phyloP scores from a whole-genome alignment of 2,329 filamentous ascomycete species.

The Colletotrichum lindemuthianum region DNA sequence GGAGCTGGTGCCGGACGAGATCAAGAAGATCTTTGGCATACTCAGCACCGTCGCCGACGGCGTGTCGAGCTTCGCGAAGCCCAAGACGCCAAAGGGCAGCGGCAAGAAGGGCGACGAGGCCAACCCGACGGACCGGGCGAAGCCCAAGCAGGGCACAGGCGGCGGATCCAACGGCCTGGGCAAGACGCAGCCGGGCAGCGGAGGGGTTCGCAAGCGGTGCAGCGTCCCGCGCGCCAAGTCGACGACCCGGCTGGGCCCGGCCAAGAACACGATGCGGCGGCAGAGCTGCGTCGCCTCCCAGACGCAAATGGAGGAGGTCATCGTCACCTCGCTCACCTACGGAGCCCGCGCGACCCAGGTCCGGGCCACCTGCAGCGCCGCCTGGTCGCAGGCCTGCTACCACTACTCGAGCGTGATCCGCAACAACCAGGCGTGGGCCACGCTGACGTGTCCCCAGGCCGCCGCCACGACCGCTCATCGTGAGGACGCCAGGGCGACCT shows the following conservation, averaged over 20 bases:
- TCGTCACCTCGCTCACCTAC: no score
- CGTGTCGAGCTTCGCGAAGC: conserved; percentile 21
- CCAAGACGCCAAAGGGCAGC: conserved; percentile 16
- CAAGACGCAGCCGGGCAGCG: no score
- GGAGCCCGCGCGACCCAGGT: no score
- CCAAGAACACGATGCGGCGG: no score
- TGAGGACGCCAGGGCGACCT: conserved; percentile 4
- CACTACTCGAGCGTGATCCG: conserved; percentile 39
- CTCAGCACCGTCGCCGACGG: conserved; percentile 7
- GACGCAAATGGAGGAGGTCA: no score
- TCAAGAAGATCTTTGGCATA: conserved; percentile 15
- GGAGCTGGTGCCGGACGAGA: conserved; percentile 19
- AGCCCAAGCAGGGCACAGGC: conserved; percentile 10
- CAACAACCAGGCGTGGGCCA: conserved; percentile 25
- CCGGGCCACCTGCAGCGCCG: conserved; percentile 30
- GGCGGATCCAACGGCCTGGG: no score
- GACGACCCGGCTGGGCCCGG: no score
- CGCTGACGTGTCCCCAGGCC: conserved; percentile 26
- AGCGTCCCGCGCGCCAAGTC: no score
- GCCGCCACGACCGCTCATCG: conserved; percentile 20
- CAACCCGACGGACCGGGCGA: conserved; percentile 18
- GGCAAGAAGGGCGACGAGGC: conserved; percentile 21
- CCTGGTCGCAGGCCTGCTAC: conserved; percentile 39
- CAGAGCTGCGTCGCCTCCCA: no score
- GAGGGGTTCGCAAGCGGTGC: no score